These are phyloP conservation scores for Cucurbita moschata DNA, from an alignment of 306 rosid species.

Conservation along the genomic window DNA sequence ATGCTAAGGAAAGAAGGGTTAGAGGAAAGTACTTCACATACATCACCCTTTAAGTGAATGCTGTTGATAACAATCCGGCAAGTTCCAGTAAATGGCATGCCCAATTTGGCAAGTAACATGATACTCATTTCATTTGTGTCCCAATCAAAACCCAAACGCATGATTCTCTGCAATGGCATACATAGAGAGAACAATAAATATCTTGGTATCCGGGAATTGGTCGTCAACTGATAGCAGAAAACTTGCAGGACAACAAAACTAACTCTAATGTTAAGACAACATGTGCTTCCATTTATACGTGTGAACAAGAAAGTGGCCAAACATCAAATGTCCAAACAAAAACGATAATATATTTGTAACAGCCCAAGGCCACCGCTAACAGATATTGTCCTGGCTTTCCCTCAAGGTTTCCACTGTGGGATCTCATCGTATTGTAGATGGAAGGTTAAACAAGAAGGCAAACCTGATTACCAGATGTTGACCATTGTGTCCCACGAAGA, in stretches of 20 bases:
- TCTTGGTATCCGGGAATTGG: background rate
- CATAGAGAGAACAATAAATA: background rate
- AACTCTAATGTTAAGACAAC: background rate
- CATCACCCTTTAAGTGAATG: constrained; percentile 94
- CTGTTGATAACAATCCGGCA: constrained; percentile 89
- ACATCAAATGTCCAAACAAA: too few species aligned
- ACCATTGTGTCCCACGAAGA: constrained; percentile 79
- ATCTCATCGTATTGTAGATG: background rate
- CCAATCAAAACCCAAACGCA: constrained; percentile 88
- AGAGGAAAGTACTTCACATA: constrained; percentile 30
- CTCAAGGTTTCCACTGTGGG: too few species aligned
- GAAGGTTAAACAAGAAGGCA: constrained; percentile 15
- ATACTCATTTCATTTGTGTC: constrained; percentile 86
- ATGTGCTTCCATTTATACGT: background rate
- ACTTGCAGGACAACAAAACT: background rate
- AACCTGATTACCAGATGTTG: constrained; percentile 66
- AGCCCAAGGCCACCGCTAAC: too few species aligned
- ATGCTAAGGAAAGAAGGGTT: background rate
- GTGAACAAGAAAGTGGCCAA: background rate
- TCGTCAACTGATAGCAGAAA: background rate
- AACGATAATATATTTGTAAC: too few species aligned
- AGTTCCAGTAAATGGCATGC: constrained; percentile 73
- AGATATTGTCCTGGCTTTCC: too few species aligned
- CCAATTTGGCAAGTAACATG: constrained; percentile 78
- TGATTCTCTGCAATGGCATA: constrained; percentile 40